Base-by-base conservation (phyloP, 805 yeast species). In the Saccharomycopsis babjevae region DNA sequence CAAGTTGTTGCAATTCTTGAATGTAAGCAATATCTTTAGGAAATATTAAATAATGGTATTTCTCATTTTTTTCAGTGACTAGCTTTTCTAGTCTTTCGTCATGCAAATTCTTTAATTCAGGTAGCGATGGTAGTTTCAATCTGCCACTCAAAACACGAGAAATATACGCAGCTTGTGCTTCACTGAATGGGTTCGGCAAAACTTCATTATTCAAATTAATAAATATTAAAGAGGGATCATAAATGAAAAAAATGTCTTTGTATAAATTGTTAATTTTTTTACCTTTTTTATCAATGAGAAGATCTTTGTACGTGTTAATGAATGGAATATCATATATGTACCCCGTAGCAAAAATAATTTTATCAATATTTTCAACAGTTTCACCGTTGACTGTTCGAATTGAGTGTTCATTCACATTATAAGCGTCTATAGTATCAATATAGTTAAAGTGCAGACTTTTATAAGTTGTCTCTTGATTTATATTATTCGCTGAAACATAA, bases 281-380 rank as follows among this genome's bases (percentile, higher is more conserved):
- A 1, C 86, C 85, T 58, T 74, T 70, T 0, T 83, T 75, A 36
- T 79, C 72, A 32, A 79, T 61, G 1, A 77, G 78, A 42, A 66
- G 66, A 20, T 65, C 58, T 0, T 61, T 65, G 15, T 68, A 64
- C 11, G 62, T 56, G 60, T 67, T 67, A 18, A 70, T 59, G 7
- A 59, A 86, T 22, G 96, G 94, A 60, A 81, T 76, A 42, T 82
- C 79, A 67, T 83, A 83, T 55, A 82, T 74, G 70, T 87, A 89
- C 0, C 96, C 96, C 0, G 96, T 88, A 57, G 89, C 87, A 69
- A 84, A 86, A 10, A 88, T 73, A 10, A 89, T 73, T 25, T 68
- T 67, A 64, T 88, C 92, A 50, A 87, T 79, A 42, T 75, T 75
- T 1, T 66, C 66, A 1, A 84, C 61, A 11, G 66, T 69, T 2